Base-by-base conservation (phyloP, 352 stramenopile species). In the Pythium angustatum region DNA sequence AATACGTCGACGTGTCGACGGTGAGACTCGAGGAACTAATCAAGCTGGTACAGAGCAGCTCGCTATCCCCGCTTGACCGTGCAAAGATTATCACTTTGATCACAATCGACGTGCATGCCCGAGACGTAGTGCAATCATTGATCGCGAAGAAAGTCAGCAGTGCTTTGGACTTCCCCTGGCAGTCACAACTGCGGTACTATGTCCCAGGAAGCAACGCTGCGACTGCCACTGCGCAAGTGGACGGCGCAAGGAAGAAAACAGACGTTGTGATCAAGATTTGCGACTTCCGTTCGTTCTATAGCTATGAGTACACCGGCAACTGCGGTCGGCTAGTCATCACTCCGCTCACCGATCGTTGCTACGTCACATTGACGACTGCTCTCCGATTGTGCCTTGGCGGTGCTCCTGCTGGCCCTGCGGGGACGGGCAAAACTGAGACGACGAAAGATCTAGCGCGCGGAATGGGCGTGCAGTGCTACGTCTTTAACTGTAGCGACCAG, bases 11-110 rank as follows among this genome's bases (percentile, higher is more conserved):
- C 31, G 71, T 96, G 21, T 98, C 88, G 9, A 98, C 94, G 2
- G 83, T 87, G 22, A 88, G 94, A 0, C 70, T 99, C 8, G 92
- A 94, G 56, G 85, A 93, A 58, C 80, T 99, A 7, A 98, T 99
- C 51, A 90, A 96, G 60, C 78, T 98, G 6, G 96, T 98, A 9
- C 82, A 98, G 36, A 66, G 50, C 43, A 94, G 95, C 28, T 74
- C 85, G 2, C 59, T 94, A 11, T 69, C 66, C 4, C 58, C 54
- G 0, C 58, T 94, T 2, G 79, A 91, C 47, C 88, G 96, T 1
- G 90, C 90, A 33, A 98, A 98, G 69, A 96, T 98, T 40, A 98
- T 98, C 68, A 98, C 93, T n/a, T 76, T 99, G 22, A 98, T 99
- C 66, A 98, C 94, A n/a, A 93, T 98, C 45, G 96, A 99, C 58